Conservation (phyloP, 2,329 filamentous ascomycete genomes). For the Coleophoma cylindrospora region DNA sequence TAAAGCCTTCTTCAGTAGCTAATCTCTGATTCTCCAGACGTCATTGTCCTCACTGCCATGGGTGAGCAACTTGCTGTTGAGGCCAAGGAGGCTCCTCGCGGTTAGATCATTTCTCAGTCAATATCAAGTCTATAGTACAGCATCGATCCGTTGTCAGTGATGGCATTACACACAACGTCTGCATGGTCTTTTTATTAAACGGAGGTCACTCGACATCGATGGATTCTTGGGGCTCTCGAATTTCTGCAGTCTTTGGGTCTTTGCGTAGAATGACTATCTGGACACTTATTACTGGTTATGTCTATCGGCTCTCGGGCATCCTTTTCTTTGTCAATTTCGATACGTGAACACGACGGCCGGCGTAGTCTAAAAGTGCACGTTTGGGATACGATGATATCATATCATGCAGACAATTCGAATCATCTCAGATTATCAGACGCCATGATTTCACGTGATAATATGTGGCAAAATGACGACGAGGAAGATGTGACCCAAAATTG, state of each 20-base stretch:
- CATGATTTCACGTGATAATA: background rate
- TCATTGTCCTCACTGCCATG: constrained; percentile 93
- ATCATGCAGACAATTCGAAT: constrained; percentile 25
- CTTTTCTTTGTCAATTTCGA: constrained; percentile 22
- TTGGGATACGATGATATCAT: constrained; percentile 22
- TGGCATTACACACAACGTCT: constrained; percentile 21
- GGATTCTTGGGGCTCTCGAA: constrained; percentile 23
- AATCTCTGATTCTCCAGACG: constrained; percentile 48
- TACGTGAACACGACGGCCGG: constrained; percentile 27
- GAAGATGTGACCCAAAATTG: background rate
- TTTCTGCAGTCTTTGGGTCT: constrained; percentile 34
- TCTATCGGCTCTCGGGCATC: constrained; percentile 20
- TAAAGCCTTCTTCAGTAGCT: background rate
- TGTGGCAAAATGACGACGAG: background rate
- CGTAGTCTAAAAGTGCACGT: constrained; percentile 28
- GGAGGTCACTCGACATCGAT: constrained; percentile 16
- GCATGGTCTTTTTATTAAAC: constrained; percentile 11
- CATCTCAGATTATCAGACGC: constrained; percentile 2
- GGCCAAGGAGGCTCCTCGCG: constrained; percentile 79
- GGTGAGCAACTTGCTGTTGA: constrained; percentile 90
- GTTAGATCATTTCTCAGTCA: constrained; percentile 16
- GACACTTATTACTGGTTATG: constrained; percentile 36
- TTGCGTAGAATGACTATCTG: constrained; percentile 37
- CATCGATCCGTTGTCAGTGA: constrained; percentile 23
- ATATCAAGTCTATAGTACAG: constrained; percentile 14